A percentile compares a stretch with the other conserved stretches of the same genome.
phyloP scores from a whole-genome alignment of 805 yeast genomes.

The Blastobotrys parvus region DNA sequence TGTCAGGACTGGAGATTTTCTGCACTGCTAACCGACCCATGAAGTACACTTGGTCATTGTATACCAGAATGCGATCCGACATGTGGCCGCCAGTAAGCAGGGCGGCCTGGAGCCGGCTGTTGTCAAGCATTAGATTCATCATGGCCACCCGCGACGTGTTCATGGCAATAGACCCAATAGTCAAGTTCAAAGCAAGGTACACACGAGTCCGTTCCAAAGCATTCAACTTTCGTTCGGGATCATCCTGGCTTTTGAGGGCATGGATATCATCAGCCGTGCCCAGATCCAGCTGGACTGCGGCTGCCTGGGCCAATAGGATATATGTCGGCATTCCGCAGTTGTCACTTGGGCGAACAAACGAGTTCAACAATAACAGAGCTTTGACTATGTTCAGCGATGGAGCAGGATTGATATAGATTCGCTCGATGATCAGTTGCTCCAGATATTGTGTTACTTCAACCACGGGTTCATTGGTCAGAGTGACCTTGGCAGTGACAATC shows the following conservation, averaged over 20 bases:
- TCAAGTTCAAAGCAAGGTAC: constrained; percentile 6
- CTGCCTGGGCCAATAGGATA: constrained; percentile 15
- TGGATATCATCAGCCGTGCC: constrained; percentile 12
- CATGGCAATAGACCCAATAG: constrained; percentile 16
- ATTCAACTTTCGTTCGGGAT: background rate
- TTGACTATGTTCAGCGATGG: constrained; percentile 6
- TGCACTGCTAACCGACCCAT: background rate
- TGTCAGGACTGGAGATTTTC: background rate
- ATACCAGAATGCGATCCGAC: background rate
- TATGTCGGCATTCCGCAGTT: constrained; percentile 15
- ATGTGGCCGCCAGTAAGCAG: background rate
- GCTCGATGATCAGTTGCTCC: constrained; percentile 12
- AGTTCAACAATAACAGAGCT: constrained; percentile 4
- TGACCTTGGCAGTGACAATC: background rate
- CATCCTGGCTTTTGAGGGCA: background rate
- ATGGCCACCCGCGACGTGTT: constrained; percentile 6
- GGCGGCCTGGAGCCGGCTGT: background rate
- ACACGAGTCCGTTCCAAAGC: background rate
- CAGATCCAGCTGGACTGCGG: constrained; percentile 9
- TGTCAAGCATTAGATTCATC: background rate
- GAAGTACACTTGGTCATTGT: background rate
- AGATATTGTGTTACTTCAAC: constrained; percentile 9
- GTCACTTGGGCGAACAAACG: constrained; percentile 9
- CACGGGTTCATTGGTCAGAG: constrained; percentile 2
- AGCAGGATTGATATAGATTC: background rate